These are phyloP conservation scores for Thamnidium elegans DNA, from an alignment of 192 early-diverging fungal species.

Conservation along the genomic window DNA sequence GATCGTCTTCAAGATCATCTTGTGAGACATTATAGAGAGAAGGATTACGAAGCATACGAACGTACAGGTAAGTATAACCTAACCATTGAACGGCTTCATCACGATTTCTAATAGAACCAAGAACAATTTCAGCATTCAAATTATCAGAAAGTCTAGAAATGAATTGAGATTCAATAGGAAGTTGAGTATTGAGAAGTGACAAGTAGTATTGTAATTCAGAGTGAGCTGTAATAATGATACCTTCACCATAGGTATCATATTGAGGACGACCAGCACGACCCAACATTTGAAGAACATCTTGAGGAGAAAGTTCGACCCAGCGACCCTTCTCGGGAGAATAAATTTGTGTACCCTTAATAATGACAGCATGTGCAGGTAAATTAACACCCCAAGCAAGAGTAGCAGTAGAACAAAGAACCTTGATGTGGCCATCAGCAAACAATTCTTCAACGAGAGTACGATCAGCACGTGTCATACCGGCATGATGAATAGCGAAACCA, in stretches of 20 bases:
- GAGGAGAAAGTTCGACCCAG: constrained; percentile 93
- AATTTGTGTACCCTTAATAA: constrained; percentile 98
- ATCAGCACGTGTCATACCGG: constrained; percentile 90
- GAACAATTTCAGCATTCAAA: constrained; percentile 94
- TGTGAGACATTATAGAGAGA: constrained; percentile 73
- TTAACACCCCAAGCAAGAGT: constrained; percentile 99
- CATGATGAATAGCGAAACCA: constrained; percentile 96
- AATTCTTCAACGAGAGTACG: constrained; percentile 91
- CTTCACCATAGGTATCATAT: constrained; percentile 93
- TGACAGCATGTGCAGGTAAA: constrained; percentile 95
- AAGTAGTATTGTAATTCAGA: constrained; percentile 93
- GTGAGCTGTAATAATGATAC: constrained; percentile 95
- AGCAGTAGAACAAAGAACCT: constrained; percentile 93
- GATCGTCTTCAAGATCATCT: constrained; percentile 75
- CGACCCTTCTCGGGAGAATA: constrained; percentile 93
- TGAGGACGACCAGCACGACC: constrained; percentile 97
- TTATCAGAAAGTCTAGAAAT: constrained; percentile 82
- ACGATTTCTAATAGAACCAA: constrained; percentile 87
- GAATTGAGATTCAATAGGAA: constrained; percentile 97
- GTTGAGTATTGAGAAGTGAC: constrained; percentile 90
- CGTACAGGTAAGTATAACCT: constrained; percentile 92
- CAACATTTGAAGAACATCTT: constrained; percentile 98
- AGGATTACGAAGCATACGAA: constrained; percentile 94
- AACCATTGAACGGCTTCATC: constrained; percentile 97
- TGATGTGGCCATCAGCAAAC: constrained; percentile 87